Base-by-base conservation (phyloP, 202 grass and related monocot species). In the Zizania palustris region DNA sequence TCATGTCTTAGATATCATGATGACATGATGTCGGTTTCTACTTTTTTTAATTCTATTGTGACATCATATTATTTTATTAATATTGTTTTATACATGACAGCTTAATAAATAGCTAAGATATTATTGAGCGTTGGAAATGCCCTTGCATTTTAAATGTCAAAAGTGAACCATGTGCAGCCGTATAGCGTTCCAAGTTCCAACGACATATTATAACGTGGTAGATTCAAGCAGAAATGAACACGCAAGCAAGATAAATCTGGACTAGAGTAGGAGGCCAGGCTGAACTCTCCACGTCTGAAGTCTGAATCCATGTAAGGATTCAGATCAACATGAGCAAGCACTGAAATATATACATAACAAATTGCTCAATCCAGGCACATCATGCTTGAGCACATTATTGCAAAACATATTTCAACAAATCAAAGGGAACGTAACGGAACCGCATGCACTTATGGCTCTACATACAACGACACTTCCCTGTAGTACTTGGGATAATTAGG, bases 351-450 rank as follows among this genome's bases (percentile, higher is more conserved):
- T 51, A 53, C 68, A 37, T 67, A 4, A 28, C 28, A 74, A 45
- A 63, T 45, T 85, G 37, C 63, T 3, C 36, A 46, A 55, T 22
- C 19, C 14, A 28, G 5, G 22, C 36, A 19, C 16, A 45, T 34
- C 45, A 54, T 28, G 28, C 68, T 61, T 60, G 67, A 60, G 79
- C 85, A 60, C 60, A 66, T 71, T 60, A 54, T 60, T 45, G 6
- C 65, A 60, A 34, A 77, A 34, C 41, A 53, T 40, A 7, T n/a
- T 49, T 68, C 6, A 57, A 63, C 55, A 74, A 61, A 71, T 13
- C 60, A 69, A 21, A 66, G 63, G 41, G 34, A 63, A 45, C 5
- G 82, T 5, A 66, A 21, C 12, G n/a, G n/a, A n/a, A n/a, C n/a
- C n/a, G n/a, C n/a, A n/a, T 3, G 10, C 28, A 54, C 12, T 77